A percentile compares a stretch with the other conserved stretches of the same genome.
Evolutionary conservation across 345 rosid species (phyloP).

Genomic region (Noccaea bulbosa): DNA sequence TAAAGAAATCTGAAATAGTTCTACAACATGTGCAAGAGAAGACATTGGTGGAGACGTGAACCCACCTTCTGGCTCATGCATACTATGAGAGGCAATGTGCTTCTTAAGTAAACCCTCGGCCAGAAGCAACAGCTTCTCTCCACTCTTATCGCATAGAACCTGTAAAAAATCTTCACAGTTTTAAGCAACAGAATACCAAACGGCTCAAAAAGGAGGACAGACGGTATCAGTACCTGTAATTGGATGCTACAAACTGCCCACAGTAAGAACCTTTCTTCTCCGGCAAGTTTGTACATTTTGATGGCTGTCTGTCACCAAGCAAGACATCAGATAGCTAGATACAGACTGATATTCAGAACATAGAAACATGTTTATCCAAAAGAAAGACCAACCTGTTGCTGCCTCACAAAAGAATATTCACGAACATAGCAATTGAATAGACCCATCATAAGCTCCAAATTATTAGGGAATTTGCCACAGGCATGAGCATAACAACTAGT

Average conservation of each 20-base stretch:
- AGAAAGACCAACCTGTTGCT: slow-evolving; percentile 79
- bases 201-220: background rate
- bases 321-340: slow-evolving; percentile 30
- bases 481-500: slow-evolving; percentile 92
- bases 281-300: slow-evolving; percentile 91
- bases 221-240: slow-evolving; percentile 65
- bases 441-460: slow-evolving; percentile 92
- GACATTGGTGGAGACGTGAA: slow-evolving; percentile 25
- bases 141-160: slow-evolving; percentile 90
- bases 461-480: slow-evolving; percentile 73
- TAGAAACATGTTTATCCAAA: background rate
- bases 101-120: slow-evolving; percentile 96
- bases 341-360: slow-evolving; percentile 22
- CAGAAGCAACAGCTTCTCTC: slow-evolving; percentile 76
- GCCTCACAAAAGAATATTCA: slow-evolving; percentile 91
- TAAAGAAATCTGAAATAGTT: slow-evolving; percentile 14
- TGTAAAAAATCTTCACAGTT: slow-evolving; percentile 38
- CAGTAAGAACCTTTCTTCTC: slow-evolving; percentile 93
- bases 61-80: slow-evolving; percentile 97
- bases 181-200: slow-evolving; percentile 32
- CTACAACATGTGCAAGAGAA: slow-evolving; percentile 15
- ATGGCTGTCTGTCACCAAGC: slow-evolving; percentile 80
- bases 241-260: slow-evolving; percentile 99
- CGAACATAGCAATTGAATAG: slow-evolving; percentile 97
- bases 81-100: slow-evolving; percentile 84